Conservation (phyloP, 306 rosid species). For the Trifolium pratense region DNA sequence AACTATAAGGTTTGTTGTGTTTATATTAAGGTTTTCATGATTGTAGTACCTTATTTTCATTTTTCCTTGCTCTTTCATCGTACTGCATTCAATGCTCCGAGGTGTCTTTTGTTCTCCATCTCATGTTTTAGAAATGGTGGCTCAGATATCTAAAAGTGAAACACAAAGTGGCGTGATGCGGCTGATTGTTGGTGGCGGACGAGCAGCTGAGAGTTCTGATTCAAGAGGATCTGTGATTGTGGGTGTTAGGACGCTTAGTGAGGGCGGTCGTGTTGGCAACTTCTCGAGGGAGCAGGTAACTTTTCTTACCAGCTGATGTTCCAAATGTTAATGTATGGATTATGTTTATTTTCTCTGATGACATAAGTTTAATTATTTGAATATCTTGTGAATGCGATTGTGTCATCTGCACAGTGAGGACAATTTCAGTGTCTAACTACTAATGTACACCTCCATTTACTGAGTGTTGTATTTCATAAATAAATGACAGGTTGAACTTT, state of each 20-base stretch:
- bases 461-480: conserved; percentile 37
- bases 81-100: conserved; percentile 19
- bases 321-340: conserved; percentile 14
- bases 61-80: conserved; percentile 32
- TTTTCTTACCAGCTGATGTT: conserved; percentile 27
- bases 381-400: conserved; percentile 2
- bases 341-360: conserved; percentile 17
- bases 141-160: conserved; percentile 83
- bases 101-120: conserved; percentile 18
- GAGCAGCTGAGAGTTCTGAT: conserved; percentile 83
- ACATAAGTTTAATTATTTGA: conserved; percentile 27
- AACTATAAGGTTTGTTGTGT: conserved; percentile 81
- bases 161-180: conserved; percentile 96
- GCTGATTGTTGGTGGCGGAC: conserved; percentile 97
- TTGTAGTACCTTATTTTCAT: conserved; percentile 23
- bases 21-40: conserved; percentile 35
- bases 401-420: conserved; percentile 12
- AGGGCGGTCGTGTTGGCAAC: conserved; percentile 98
- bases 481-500: conserved; percentile 83
- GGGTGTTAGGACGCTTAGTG: conserved; percentile 98
- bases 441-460: conserved; percentile 32
- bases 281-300: conserved; percentile 97
- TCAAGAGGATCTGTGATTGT: conserved; percentile 96
- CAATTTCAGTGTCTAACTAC: conserved; percentile 22
- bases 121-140: neutral